phyloP scores from a whole-genome alignment of 2,329 filamentous ascomycete genomes.

The Gaeumannomyces tritici region DNA sequence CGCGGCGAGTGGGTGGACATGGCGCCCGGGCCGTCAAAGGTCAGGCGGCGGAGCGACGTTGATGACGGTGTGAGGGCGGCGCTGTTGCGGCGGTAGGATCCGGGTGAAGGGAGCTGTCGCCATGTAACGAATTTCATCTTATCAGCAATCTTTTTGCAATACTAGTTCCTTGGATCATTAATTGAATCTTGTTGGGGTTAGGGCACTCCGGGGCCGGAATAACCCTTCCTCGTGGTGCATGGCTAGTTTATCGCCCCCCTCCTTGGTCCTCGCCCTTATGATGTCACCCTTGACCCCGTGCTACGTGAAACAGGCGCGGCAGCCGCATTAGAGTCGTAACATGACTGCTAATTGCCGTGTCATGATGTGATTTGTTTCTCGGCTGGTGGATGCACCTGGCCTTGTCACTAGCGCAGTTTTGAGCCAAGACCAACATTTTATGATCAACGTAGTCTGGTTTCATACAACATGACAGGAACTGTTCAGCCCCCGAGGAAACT shows the following conservation, averaged over 20 bases:
- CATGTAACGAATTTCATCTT: not conserved
- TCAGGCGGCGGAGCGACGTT: slow-evolving; percentile 17
- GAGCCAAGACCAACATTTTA: too few relatives aligned
- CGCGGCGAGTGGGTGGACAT: slow-evolving; percentile 59
- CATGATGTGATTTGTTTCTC: not conserved
- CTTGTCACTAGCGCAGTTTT: not conserved
- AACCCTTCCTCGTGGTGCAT: not conserved
- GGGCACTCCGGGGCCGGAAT: not conserved
- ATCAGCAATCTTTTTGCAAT: not conserved
- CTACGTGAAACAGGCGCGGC: not conserved
- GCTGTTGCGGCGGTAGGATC: not conserved
- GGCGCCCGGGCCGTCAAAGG: slow-evolving; percentile 48
- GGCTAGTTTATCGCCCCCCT: not conserved
- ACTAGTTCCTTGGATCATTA: not conserved
- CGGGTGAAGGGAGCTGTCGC: too few relatives aligned
- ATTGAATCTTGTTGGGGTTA: not conserved
- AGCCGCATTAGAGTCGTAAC: not conserved
- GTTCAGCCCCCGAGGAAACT: too few relatives aligned
- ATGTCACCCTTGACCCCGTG: not conserved
- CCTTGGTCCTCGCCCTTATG: not conserved
- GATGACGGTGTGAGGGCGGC: not conserved
- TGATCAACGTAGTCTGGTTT: too few relatives aligned
- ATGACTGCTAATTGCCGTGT: not conserved
- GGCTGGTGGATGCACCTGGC: not conserved
- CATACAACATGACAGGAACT: too few relatives aligned